Evolutionary conservation across 768 basidiomycete species (phyloP).

Genomic region (Lepiota brunneoincarnata): DNA sequence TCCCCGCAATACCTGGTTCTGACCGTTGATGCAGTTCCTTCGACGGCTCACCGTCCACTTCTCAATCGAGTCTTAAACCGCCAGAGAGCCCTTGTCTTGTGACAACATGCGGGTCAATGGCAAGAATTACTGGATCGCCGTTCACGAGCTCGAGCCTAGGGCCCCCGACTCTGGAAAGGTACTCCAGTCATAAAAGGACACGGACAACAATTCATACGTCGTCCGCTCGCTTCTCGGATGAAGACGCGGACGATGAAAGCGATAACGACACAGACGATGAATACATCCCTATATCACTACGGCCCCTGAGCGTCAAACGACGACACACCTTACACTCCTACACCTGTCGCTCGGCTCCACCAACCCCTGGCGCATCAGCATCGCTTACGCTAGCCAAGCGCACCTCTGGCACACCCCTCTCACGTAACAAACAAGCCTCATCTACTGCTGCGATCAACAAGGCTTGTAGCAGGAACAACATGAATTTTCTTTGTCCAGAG

Average conservation of each 20-base stretch:
- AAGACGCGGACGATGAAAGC: constrained; percentile 33
- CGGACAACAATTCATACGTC: neutral
- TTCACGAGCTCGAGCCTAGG: neutral
- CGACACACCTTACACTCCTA: neutral
- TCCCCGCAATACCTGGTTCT: neutral
- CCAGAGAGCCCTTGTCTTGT: constrained; percentile 10
- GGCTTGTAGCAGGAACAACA: constrained; percentile 15
- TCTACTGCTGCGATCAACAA: constrained; percentile 18
- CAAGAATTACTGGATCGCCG: constrained; percentile 11
- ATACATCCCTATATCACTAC: constrained; percentile 40
- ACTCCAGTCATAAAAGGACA: neutral
- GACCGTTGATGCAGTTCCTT: constrained; percentile 2
- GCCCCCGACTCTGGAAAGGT: neutral
- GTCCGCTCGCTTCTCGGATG: neutral
- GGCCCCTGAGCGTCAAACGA: neutral
- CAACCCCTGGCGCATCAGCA: neutral
- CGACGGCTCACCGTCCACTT: neutral
- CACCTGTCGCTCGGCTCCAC: neutral
- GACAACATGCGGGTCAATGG: constrained; percentile 11
- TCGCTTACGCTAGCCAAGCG: constrained; percentile 3
- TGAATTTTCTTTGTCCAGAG: constrained; percentile 40
- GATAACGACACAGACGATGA: constrained; percentile 43
- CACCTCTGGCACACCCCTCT: constrained; percentile 18
- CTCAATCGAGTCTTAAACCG: neutral
- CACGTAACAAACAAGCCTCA: constrained; percentile 46